phyloP scores from a whole-genome alignment of 1,284 basidiomycete genomes.

The Golubevia sp. region DNA sequence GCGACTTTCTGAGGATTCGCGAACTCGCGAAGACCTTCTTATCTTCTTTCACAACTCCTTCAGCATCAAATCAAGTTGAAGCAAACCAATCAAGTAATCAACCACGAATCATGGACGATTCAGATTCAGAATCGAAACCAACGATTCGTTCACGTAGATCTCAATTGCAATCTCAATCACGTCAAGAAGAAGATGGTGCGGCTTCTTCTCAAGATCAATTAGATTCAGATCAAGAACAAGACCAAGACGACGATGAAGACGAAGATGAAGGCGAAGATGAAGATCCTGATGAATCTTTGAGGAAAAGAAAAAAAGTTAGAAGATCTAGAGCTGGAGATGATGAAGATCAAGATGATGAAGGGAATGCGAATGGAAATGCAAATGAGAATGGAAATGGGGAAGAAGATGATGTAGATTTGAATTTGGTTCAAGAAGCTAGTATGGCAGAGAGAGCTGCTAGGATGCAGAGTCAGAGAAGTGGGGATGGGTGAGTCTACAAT shows the following conservation, averaged over 20 bases:
- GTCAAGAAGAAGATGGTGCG: background rate
- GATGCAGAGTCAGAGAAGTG: constrained; percentile 2
- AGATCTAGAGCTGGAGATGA: constrained; percentile 3
- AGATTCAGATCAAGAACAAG: constrained; percentile 12
- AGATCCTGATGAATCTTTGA: constrained; percentile 1
- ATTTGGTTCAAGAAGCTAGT: constrained; percentile 3
- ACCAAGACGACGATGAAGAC: constrained; percentile 3
- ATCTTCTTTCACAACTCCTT: too few relatives aligned
- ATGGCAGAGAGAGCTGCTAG: constrained; percentile 1
- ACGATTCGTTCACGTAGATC: background rate
- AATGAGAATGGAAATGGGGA: constrained; percentile 1
- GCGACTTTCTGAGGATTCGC: too few relatives aligned
- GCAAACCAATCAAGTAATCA: too few relatives aligned
- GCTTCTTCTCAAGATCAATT: background rate
- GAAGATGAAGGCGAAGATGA: constrained; percentile 10
- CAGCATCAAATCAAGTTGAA: too few relatives aligned
- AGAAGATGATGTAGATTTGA: background rate
- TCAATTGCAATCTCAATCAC: too few relatives aligned
- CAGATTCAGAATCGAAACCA: background rate
- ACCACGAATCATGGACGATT: background rate
- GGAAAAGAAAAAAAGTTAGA: background rate
- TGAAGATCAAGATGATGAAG: constrained; percentile 1
- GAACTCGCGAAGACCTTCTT: too few relatives aligned
- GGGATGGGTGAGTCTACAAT: background rate
- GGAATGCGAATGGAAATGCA: background rate